A percentile compares a stretch with the other conserved stretches of the same genome.
These are phyloP conservation scores for Aspergillus incahuasiensis DNA, from an alignment of 495 filamentous ascomycete genomes.

Conservation along the genomic window DNA sequence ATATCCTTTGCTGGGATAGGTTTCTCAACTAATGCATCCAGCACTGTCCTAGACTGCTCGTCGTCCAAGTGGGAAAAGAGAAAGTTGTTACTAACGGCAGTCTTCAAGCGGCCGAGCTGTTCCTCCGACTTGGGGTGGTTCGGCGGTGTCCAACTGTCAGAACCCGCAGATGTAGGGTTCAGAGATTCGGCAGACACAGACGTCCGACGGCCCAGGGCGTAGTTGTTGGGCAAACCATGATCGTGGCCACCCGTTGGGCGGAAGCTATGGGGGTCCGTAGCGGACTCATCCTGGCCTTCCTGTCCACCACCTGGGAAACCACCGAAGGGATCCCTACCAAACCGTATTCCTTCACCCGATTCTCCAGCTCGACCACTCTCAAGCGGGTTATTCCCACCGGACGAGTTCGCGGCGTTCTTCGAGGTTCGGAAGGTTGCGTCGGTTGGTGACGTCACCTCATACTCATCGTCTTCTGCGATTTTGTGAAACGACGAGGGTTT, in stretches of 20 bases:
- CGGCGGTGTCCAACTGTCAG: conserved; percentile 89
- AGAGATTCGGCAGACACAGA: conserved; percentile 96
- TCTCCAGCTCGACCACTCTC: conserved; percentile 29
- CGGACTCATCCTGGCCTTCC: conserved; percentile 21
- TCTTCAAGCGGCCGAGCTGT: conserved; percentile 72
- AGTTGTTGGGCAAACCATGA: conserved; percentile 84
- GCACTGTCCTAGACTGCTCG: conserved; percentile 78
- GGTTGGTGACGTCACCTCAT: conserved; percentile 60
- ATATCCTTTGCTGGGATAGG: conserved; percentile 91
- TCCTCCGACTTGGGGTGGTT: conserved; percentile 75
- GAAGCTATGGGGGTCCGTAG: conserved; percentile 26
- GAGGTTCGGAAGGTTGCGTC: conserved; percentile 47
- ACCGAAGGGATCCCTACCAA: conserved; percentile 37
- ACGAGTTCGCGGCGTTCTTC: conserved; percentile 24
- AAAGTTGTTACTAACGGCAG: conserved; percentile 84
- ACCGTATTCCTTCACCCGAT: conserved; percentile 24
- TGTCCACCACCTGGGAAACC: conserved; percentile 21
- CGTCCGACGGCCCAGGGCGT: conserved; percentile 87
- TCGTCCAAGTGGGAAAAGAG: conserved; percentile 93
- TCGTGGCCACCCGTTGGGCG: conserved; percentile 34
- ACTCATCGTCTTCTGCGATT: conserved; percentile 58
- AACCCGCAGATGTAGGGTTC: conserved; percentile 74
- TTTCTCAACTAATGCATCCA: conserved; percentile 91
- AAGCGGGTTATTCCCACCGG: conserved; percentile 25
- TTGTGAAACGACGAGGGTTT: conserved; percentile 41